Conservation (phyloP, 2,329 filamentous ascomycete genomes). For the Pyrenochaeta sp. region DNA sequence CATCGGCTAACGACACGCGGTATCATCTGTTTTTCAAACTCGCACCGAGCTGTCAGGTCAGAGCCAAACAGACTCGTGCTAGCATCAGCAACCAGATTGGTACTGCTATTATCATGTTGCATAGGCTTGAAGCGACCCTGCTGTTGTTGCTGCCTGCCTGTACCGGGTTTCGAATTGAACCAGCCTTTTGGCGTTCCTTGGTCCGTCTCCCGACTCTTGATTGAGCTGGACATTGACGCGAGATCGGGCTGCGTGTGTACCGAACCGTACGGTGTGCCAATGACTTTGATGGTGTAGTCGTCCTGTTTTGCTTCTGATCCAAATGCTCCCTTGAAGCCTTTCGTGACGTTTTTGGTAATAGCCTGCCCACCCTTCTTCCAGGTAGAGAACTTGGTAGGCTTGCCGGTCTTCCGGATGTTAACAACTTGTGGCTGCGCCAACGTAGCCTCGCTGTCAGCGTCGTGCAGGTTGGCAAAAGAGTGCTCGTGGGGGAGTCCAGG, state of each 20-base stretch:
- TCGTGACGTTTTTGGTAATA: conserved; percentile 91
- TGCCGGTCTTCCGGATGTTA: conserved; percentile 85
- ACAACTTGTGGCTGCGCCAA: conserved; percentile 86
- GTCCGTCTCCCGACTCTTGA: conserved; percentile 37
- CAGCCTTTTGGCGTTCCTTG: conserved; percentile 37
- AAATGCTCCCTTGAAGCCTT: conserved; percentile 92
- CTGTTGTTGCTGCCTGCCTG: conserved; percentile 15
- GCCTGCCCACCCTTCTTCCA: conserved; percentile 98
- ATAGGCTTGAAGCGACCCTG: conserved; percentile 41
- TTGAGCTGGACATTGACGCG: conserved; percentile 39
- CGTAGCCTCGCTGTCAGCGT: conserved; percentile 71
- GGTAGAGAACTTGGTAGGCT: conserved; percentile 96
- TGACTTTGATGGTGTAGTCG: conserved; percentile 59
- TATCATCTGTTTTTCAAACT: conserved; percentile 87
- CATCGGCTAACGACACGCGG: conserved; percentile 90
- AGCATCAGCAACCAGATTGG: conserved; percentile 47
- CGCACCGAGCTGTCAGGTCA: conserved; percentile 83
- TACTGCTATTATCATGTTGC: conserved; percentile 53
- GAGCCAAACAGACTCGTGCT: conserved; percentile 79
- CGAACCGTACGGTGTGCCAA: conserved; percentile 54
- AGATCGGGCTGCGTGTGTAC: conserved; percentile 45
- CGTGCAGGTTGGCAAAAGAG: conserved; percentile 54
- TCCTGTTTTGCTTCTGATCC: conserved; percentile 65
- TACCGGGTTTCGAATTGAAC: conserved; percentile 41
- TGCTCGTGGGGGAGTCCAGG: conserved; percentile 47